A percentile compares a stretch with the other conserved stretches of the same genome.
Evolutionary conservation across 2,329 filamentous ascomycete genomes (phyloP).

Genomic region (Laburnicola sp.): DNA sequence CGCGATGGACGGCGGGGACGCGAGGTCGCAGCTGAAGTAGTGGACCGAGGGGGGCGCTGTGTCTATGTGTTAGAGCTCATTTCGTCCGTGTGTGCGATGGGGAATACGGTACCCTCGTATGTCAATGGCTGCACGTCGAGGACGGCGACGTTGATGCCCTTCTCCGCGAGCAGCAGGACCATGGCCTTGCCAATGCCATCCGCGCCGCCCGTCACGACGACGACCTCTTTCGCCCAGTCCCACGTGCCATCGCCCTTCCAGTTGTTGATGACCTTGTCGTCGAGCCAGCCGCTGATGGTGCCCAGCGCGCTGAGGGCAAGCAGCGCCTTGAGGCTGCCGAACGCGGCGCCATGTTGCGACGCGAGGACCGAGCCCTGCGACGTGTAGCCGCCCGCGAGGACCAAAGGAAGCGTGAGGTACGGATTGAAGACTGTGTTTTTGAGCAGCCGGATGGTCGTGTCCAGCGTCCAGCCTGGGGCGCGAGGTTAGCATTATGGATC

Average conservation of each 20-base stretch:
- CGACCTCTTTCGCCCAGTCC: constrained; percentile 70
- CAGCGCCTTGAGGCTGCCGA: constrained; percentile 58
- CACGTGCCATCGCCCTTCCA: constrained; percentile 57
- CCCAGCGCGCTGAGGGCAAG: constrained; percentile 57
- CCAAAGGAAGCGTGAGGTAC: constrained; percentile 63
- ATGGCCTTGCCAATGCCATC: constrained; percentile 72
- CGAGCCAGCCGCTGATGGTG: constrained; percentile 56
- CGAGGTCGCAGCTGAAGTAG: constrained; percentile 72
- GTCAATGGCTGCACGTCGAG: constrained; percentile 68
- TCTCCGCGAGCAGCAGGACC: constrained; percentile 66
- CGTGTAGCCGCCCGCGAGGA: constrained; percentile 67
- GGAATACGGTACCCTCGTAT: constrained; percentile 46
- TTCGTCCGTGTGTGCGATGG: not conserved
- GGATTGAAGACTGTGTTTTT: constrained; percentile 67
- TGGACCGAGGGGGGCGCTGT: constrained; percentile 58
- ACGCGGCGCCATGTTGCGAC: constrained; percentile 53
- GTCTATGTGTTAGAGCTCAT: constrained; percentile 10
- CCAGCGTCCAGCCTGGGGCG: constrained; percentile 48
- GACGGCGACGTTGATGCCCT: constrained; percentile 68
- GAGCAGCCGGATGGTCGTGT: constrained; percentile 62
- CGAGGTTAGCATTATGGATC: not conserved
- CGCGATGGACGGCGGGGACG: constrained; percentile 58
- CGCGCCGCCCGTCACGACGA: constrained; percentile 74
- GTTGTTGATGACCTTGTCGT: constrained; percentile 55
- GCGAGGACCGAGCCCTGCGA: constrained; percentile 61